Evolutionary conservation across 257 asterid species (phyloP), one percentile per base, ranked within the genome.

Genomic region (Solanum gracilifrons): DNA sequence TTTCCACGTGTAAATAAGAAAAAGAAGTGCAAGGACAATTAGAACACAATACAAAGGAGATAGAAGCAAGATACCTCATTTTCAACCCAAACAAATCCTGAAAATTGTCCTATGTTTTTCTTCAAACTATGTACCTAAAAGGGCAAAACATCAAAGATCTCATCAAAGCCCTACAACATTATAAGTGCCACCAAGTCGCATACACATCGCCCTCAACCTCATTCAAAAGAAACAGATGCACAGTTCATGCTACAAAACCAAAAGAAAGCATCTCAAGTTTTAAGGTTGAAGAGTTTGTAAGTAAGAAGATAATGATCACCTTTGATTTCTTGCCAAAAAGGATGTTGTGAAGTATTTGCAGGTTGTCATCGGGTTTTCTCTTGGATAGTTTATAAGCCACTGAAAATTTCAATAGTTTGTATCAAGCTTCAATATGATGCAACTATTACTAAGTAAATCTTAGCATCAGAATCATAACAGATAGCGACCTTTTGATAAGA

Each of bases 331-430:
- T 95, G 84, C 99, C 98, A 92, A 91, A 97, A 73, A 97, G 96
- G 90, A 97, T 92, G 83, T 90, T 86, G 89, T 97, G 99, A 66
- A 97, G 99, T 84, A 93, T 92, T 92, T 94, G 98, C 86, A 97
- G 94, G 89, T 91, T 95, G 89, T 95, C 99, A 91, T 96, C 99
- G 51, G 95, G 91, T 91, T 95, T 97, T 91, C 98, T 93, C 95
- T 96, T 97, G 72, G 99, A 96, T 90, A 97, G 88, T 93, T 94
- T 94, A 92, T 91, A 96, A 68, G 98, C 98, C 92, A 97, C 99
- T 97, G 95, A 83, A 92, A 87, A 21, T 82, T 55, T 88, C 87
- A 88, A 46, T 11, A 76, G 83, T 76, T 21, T 35, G 79, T 74
- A 27, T 77, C 37, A 43, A 79, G 16, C 64, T 43, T 79, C 66